phyloP scores from a whole-genome alignment of 495 filamentous ascomycete genomes.

The Pseudevernia furfuracea region DNA sequence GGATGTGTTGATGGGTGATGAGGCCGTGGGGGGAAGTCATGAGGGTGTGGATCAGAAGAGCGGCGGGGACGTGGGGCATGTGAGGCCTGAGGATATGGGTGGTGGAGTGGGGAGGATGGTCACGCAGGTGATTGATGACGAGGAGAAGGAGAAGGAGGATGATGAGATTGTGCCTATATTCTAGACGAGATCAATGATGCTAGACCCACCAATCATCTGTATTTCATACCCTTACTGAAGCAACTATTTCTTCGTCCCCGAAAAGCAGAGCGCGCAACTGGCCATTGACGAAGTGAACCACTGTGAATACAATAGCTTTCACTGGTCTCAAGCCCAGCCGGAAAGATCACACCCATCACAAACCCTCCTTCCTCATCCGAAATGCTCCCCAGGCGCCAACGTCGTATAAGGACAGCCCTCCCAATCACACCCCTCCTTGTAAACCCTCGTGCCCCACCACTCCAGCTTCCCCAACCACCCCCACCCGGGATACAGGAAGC shows the following conservation, averaged over 20 bases:
- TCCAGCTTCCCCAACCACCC: constrained; percentile 48
- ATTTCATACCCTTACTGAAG: not conserved
- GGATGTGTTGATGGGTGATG: constrained; percentile 85
- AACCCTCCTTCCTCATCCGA: constrained; percentile 5
- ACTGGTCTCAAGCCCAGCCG: no score
- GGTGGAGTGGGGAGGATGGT: constrained; percentile 13
- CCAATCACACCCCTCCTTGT: constrained; percentile 35
- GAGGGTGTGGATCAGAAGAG: not conserved
- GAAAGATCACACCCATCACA: no score
- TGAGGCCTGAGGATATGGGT: not conserved
- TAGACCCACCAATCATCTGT: not conserved
- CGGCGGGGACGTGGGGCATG: not conserved
- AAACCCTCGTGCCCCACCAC: constrained; percentile 75
- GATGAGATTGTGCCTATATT: constrained; percentile 24
- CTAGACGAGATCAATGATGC: not conserved
- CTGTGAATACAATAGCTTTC: no score
- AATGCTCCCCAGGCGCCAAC: constrained; percentile 15
- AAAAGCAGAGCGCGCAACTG: no score
- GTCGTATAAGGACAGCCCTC: constrained; percentile 20
- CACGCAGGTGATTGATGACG: constrained; percentile 6
- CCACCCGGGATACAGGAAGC: constrained; percentile 58
- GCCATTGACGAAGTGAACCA: no score
- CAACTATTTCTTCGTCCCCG: no score
- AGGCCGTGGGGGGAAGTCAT: constrained; percentile 25
- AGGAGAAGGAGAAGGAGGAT: constrained; percentile 25